Conservation (phyloP, 1,284 basidiomycete species). For the Fereydounia khargensis region DNA sequence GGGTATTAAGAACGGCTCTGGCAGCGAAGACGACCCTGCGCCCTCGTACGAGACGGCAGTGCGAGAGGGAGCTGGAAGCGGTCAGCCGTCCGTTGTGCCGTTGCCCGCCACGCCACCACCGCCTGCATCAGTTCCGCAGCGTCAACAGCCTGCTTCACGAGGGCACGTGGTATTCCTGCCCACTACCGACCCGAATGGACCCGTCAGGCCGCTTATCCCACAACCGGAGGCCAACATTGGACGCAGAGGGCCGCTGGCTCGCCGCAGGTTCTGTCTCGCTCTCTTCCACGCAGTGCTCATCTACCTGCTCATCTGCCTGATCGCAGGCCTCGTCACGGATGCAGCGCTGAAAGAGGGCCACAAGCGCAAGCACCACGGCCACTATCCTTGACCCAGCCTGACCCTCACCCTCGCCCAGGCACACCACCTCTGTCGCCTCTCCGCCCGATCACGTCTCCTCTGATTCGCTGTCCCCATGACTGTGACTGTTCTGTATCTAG, state of each 20-base stretch:
- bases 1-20: no score
- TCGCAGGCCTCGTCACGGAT: constrained; percentile 10
- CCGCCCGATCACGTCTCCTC: no score
- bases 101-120: no score
- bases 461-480: no score
- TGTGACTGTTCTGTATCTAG: no score
- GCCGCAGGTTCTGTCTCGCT: constrained; percentile 17
- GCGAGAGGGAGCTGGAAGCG: constrained; percentile 15
- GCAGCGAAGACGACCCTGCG: constrained; percentile 17
- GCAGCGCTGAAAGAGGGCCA: not conserved
- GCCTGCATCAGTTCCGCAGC: no score
- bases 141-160: no score
- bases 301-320: constrained; percentile 25
- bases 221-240: constrained; percentile 6
- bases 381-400: no score
- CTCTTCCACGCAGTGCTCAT: constrained; percentile 20
- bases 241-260: constrained; percentile 6
- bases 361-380: not conserved
- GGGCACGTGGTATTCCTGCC: constrained; percentile 4
- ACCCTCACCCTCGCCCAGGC: no score
- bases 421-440: no score
- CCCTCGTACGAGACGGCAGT: constrained; percentile 34
- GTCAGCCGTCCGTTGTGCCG: not conserved
- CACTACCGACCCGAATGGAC: constrained; percentile 23
- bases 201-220: constrained; percentile 17